These are phyloP conservation scores for Helicostylum pulchrum DNA, from an alignment of 192 early-diverging fungal species.

Conservation along the genomic window DNA sequence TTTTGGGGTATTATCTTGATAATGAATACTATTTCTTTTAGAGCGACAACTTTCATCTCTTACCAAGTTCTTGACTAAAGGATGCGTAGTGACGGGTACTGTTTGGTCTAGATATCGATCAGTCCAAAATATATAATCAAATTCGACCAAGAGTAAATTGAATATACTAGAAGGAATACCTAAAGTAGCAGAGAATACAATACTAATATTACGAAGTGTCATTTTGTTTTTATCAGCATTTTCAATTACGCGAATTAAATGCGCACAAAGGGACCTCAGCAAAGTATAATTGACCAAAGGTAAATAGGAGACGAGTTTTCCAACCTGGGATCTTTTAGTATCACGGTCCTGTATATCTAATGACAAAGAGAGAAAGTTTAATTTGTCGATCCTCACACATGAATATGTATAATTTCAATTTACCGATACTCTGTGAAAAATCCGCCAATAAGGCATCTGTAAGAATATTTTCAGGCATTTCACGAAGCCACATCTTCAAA, in stretches of 20 bases:
- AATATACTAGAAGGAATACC: slow-evolving; percentile 93
- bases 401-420: slow-evolving; percentile 1
- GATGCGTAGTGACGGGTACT: background rate
- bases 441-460: slow-evolving; percentile 77
- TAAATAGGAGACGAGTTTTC: slow-evolving; percentile 69
- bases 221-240: slow-evolving; percentile 88
- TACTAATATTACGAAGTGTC: slow-evolving; percentile 93
- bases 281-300: slow-evolving; percentile 90
- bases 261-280: slow-evolving; percentile 80
- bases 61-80: background rate
- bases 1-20: slow-evolving; percentile 39
- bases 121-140: slow-evolving; percentile 73
- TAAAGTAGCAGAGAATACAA: slow-evolving; percentile 94
- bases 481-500: slow-evolving; percentile 89
- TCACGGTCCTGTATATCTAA: slow-evolving; percentile 71
- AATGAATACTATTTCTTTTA: slow-evolving; percentile 44
- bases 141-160: slow-evolving; percentile 86
- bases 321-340: slow-evolving; percentile 79
- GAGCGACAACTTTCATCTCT: background rate
- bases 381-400: background rate
- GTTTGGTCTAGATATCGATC: background rate
- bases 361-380: background rate
- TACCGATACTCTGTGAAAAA: slow-evolving; percentile 79
- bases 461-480: slow-evolving; percentile 83
- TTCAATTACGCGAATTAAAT: slow-evolving; percentile 87